Evolutionary conservation across 2,329 filamentous ascomycete species (phyloP).

Genomic region (Aspergillus phoenicis): DNA sequence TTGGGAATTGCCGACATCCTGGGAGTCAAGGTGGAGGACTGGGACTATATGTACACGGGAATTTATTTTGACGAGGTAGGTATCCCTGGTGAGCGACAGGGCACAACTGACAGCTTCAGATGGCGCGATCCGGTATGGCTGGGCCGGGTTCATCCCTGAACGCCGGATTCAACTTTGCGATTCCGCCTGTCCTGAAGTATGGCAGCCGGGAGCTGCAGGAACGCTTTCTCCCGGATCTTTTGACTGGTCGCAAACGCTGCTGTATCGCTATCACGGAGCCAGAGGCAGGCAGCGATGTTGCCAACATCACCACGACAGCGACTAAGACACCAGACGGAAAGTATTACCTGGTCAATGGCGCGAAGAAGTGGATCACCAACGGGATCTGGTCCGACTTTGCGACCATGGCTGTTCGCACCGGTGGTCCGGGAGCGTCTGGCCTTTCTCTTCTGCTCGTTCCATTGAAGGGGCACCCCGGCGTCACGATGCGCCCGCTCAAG

Average conservation of each 20-base stretch:
- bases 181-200: constrained; percentile 72
- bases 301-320: constrained; percentile 71
- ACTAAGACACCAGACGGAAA: constrained; percentile 64
- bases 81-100: background rate
- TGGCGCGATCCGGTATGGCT: constrained; percentile 65
- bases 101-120: constrained; percentile 40
- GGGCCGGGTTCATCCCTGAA: constrained; percentile 68
- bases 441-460: constrained; percentile 71
- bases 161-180: constrained; percentile 71
- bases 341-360: constrained; percentile 71
- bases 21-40: constrained; percentile 71
- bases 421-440: constrained; percentile 63
- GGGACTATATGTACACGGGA: constrained; percentile 69
- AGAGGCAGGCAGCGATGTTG: constrained; percentile 72
- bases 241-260: constrained; percentile 65
- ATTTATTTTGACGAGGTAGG: constrained; percentile 69
- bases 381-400: constrained; percentile 70
- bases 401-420: constrained; percentile 73
- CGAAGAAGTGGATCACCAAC: constrained; percentile 79
- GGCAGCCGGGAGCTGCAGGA: constrained; percentile 65
- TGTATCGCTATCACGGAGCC: constrained; percentile 83
- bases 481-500: constrained; percentile 68
- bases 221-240: constrained; percentile 67
- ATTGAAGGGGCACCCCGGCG: constrained; percentile 66
- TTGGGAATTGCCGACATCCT: constrained; percentile 68